phyloP scores from a whole-genome alignment of 148 eudicot genomes.

The Chenopodium formosanum region DNA sequence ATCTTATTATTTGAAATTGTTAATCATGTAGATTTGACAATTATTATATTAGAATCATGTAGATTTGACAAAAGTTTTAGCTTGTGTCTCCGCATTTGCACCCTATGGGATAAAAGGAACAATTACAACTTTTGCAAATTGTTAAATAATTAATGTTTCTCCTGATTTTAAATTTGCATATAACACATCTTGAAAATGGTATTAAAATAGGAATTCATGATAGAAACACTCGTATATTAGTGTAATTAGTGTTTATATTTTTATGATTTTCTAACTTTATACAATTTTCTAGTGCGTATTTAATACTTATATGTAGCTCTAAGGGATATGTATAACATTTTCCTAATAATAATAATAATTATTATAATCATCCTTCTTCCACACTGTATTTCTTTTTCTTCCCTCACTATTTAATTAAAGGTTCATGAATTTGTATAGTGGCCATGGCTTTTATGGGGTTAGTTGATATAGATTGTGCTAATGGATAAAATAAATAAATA shows the following conservation, averaged over 20 bases:
- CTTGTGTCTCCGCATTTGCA: not conserved
- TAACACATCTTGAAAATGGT: no score
- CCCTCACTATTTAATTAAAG: not conserved
- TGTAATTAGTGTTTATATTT: no score
- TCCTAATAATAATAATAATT: no score
- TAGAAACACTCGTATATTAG: no score
- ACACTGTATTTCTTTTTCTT: not conserved
- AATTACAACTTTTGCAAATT: not conserved
- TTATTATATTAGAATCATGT: no score
- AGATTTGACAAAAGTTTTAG: not conserved
- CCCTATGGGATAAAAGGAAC: not conserved
- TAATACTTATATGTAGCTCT: no score
- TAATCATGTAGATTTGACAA: not conserved
- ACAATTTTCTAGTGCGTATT: no score
- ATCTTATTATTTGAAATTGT: not conserved
- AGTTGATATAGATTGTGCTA: not conserved
- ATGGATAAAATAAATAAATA: not conserved
- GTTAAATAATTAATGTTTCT: slow-evolving; percentile 6
- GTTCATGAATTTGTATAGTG: not conserved
- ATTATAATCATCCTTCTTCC: not conserved
- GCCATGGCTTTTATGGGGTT: slow-evolving; percentile 9
- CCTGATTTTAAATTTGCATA: not conserved
- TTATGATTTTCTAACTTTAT: no score
- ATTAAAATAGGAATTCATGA: no score
- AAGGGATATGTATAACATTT: no score